phyloP scores from a whole-genome alignment of 305 asterid species.

The Stenogyne calaminthoides region DNA sequence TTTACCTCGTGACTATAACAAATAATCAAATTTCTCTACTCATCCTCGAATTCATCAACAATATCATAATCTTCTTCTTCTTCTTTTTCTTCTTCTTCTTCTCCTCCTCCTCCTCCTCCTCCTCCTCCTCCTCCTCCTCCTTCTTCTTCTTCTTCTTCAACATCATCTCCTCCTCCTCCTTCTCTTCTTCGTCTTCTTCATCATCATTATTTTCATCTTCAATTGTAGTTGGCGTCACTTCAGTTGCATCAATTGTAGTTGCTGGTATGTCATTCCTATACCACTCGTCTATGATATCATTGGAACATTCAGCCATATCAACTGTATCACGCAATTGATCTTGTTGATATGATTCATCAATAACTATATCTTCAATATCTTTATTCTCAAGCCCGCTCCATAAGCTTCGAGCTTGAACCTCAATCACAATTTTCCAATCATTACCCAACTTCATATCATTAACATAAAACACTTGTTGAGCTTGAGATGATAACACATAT shows the following conservation, averaged over 20 bases:
- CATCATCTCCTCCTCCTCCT: neutral
- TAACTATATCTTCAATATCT: neutral
- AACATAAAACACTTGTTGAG: neutral
- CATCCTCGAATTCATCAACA: neutral
- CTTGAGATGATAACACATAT: neutral
- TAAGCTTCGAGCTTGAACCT: neutral
- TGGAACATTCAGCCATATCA: neutral
- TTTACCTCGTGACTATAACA: too few relatives aligned
- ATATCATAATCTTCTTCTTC: neutral
- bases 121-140: too few relatives aligned
- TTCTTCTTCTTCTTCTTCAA: too few relatives aligned
- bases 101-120: too few relatives aligned
- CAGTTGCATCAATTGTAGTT: neutral
- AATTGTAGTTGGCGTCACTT: neutral
- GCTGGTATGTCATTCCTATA: neutral
- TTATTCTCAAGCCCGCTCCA: constrained; percentile 3
- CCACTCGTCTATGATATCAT: neutral
- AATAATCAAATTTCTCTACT: too few relatives aligned
- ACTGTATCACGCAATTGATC: neutral
- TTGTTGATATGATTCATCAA: neutral
- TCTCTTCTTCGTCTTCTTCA: neutral
- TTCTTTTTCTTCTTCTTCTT: too few relatives aligned
- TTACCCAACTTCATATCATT: neutral
- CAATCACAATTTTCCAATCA: neutral
- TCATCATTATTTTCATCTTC: neutral